These are phyloP conservation scores for Metschnikowia gruessii DNA, from an alignment of 805 yeast genomes.

Conservation along the genomic window DNA sequence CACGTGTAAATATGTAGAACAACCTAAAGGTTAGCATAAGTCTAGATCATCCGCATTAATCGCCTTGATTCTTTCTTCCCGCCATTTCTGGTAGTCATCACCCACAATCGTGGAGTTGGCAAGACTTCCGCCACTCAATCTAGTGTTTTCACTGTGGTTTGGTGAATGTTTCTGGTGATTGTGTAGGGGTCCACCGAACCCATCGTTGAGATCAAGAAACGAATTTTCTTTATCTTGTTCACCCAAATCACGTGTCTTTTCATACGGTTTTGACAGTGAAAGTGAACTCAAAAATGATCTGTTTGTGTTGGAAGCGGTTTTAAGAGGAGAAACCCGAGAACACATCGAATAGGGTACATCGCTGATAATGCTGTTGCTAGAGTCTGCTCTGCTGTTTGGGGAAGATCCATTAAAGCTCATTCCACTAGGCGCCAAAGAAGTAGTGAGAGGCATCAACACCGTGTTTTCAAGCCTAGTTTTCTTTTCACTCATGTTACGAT, in stretches of 20 bases:
- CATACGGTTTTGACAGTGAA: constrained; percentile 1
- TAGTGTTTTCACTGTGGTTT: neutral
- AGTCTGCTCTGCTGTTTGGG: neutral
- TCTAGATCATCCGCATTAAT: constrained; percentile 10
- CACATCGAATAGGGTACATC: constrained; percentile 18
- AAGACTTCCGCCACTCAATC: constrained; percentile 24
- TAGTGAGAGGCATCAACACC: constrained; percentile 5
- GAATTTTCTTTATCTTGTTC: constrained; percentile 19
- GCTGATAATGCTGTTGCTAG: constrained; percentile 8
- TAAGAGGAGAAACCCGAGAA: constrained; percentile 18
- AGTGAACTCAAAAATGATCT: neutral
- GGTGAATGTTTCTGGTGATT: neutral
- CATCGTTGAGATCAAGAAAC: neutral
- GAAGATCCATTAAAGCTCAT: neutral
- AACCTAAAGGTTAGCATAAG: neutral
- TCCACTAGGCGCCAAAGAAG: constrained; percentile 2
- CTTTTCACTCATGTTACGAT: neutral
- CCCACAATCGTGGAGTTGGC: constrained; percentile 40
- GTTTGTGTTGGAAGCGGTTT: neutral
- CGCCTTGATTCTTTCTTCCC: constrained; percentile 33
- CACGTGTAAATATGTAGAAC: neutral
- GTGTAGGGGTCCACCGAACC: constrained; percentile 3
- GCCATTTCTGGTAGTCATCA: constrained; percentile 41
- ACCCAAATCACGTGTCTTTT: neutral
- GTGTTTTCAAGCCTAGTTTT: neutral